phyloP scores from a whole-genome alignment of 352 stramenopile genomes.

The Phytopythium sindhum region DNA sequence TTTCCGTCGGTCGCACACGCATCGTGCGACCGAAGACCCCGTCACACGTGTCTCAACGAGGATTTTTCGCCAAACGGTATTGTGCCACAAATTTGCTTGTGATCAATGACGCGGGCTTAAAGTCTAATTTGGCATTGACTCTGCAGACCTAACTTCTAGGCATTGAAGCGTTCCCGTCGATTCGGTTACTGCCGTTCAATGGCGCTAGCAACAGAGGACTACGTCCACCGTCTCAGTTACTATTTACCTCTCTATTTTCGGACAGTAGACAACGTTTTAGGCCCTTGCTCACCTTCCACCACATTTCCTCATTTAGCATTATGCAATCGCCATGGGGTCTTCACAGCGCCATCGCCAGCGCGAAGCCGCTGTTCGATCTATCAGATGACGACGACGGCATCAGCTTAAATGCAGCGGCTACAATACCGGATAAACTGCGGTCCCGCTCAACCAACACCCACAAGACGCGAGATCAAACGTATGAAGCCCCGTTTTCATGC shows the following conservation, averaged over 20 bases:
- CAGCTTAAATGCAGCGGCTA: not conserved
- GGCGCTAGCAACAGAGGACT: not conserved
- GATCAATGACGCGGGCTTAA: not conserved
- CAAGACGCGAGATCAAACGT: not conserved
- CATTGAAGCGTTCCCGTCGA: not conserved
- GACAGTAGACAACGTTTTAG: not conserved
- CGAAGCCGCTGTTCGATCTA: constrained; percentile 37
- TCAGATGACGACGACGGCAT: constrained; percentile 8
- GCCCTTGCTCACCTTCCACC: not conserved
- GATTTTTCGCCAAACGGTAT: constrained; percentile 65
- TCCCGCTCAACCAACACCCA: not conserved
- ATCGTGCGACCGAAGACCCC: constrained; percentile 72
- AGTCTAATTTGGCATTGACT: not conserved
- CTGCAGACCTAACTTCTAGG: not conserved
- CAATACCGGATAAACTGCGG: not conserved
- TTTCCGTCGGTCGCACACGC: constrained; percentile 38
- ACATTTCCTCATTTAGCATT: constrained; percentile 4
- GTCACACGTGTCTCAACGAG: constrained; percentile 56
- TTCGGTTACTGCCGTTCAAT: not conserved
- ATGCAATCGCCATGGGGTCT: constrained; percentile 15
- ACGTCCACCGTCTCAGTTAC: not conserved
- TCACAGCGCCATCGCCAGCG: constrained; percentile 23
- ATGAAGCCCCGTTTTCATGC: not conserved
- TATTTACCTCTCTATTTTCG: not conserved
- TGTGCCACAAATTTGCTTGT: not conserved